Evolutionary conservation across 768 basidiomycete genomes (phyloP).

Genomic region (Rhizopogon vinicolor): DNA sequence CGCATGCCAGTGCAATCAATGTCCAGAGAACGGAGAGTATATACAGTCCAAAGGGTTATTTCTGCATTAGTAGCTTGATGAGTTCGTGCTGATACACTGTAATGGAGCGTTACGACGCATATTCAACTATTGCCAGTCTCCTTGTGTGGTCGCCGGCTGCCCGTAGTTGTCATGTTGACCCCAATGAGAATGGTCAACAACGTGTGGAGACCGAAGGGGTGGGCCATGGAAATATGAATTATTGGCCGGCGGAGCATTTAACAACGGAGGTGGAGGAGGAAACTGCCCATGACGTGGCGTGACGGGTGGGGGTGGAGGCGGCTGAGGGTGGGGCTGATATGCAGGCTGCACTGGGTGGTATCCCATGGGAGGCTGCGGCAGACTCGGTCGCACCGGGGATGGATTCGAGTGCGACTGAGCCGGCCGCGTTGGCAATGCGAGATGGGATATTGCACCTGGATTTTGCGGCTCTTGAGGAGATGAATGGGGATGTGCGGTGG

Average conservation of each 20-base stretch:
- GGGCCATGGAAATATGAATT: conserved; percentile 34
- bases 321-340: conserved; percentile 30
- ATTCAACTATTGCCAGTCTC: conserved; percentile 21
- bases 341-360: conserved; percentile 39
- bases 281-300: conserved; percentile 23
- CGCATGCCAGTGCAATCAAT: too few relatives aligned
- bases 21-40: background rate
- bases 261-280: conserved; percentile 15
- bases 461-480: conserved; percentile 18
- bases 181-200: conserved; percentile 3
- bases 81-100: conserved; percentile 10
- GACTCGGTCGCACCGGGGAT: conserved; percentile 39
- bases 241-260: conserved; percentile 13
- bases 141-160: conserved; percentile 24
- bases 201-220: conserved; percentile 36
- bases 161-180: conserved; percentile 22
- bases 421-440: conserved; percentile 24
- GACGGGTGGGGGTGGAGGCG: conserved; percentile 25
- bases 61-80: conserved; percentile 4
- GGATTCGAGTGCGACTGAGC: conserved; percentile 18
- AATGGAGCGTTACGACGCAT: conserved; percentile 1
- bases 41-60: conserved; percentile 9
- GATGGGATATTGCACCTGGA: background rate
- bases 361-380: conserved; percentile 46
- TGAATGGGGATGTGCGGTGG: conserved; percentile 16